Evolutionary conservation across 495 filamentous ascomycete genomes (phyloP).

Genomic region (Penicillium cataractarum): DNA sequence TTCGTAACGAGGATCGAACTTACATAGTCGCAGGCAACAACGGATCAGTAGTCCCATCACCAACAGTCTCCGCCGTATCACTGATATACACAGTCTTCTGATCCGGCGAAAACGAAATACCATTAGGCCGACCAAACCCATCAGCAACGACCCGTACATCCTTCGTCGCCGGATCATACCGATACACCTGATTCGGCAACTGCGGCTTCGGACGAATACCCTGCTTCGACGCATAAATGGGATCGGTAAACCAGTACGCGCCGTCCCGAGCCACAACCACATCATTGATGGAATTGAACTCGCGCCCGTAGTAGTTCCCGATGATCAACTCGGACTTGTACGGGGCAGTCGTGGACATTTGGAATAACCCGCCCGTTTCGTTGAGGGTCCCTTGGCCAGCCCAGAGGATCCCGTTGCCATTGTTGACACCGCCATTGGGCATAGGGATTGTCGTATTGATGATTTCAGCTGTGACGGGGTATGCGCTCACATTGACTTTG

Average conservation of each 20-base stretch:
- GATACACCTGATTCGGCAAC: conserved; percentile 52
- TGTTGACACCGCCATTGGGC: conserved; percentile 58
- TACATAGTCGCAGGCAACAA: conserved; percentile 33
- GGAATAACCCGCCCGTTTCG: conserved; percentile 53
- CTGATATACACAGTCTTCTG: conserved; percentile 53
- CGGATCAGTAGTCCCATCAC: conserved; percentile 28
- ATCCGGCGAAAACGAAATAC: conserved; percentile 52
- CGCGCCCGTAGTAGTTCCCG: conserved; percentile 46
- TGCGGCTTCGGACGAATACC: conserved; percentile 49
- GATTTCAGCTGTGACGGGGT: conserved; percentile 38
- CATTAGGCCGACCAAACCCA: conserved; percentile 51
- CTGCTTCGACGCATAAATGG: conserved; percentile 50
- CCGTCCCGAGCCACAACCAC: conserved; percentile 46
- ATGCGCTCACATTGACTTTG: conserved; percentile 32
- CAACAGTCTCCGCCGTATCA: conserved; percentile 43
- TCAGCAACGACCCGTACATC: conserved; percentile 54
- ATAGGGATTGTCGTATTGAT: conserved; percentile 52
- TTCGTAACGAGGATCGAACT: conserved; percentile 4
- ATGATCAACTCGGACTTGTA: conserved; percentile 39
- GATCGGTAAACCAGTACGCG: conserved; percentile 61
- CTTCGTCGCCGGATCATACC: conserved; percentile 52
- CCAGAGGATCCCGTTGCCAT: conserved; percentile 44
- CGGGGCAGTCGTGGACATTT: conserved; percentile 34
- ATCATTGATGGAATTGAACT: conserved; percentile 53
- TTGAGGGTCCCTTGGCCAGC: conserved; percentile 57